A percentile compares a stretch with the other conserved stretches of the same genome.
Evolutionary conservation across 306 rosid genomes (phyloP).

Genomic region (Begonia masoniana): DNA sequence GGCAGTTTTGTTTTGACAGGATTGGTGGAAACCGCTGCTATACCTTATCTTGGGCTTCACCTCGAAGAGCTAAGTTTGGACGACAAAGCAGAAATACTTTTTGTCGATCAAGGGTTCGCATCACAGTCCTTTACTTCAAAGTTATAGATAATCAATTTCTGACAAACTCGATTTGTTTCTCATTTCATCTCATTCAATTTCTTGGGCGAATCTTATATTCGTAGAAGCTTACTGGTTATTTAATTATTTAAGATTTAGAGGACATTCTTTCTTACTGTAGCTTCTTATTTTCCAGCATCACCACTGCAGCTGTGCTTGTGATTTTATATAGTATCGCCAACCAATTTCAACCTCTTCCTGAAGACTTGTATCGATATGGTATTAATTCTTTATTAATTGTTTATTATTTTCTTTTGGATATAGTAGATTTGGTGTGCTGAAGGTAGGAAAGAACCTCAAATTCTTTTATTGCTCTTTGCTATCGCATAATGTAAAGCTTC

Average conservation of each 20-base stretch:
- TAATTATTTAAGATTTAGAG: background rate
- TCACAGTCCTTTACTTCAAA: background rate
- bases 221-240: background rate
- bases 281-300: constrained; percentile 37
- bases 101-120: constrained; percentile 69
- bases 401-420: too few species aligned
- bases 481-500: too few species aligned
- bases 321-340: constrained; percentile 50
- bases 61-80: constrained; percentile 61
- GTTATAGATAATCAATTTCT: too few species aligned
- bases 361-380: constrained; percentile 74
- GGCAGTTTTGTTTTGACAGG: constrained; percentile 99
- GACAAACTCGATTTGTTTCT: too few species aligned
- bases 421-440: too few species aligned
- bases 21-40: constrained; percentile 65
- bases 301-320: constrained; percentile 73
- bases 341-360: constrained; percentile 65
- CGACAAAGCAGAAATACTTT: constrained; percentile 76
- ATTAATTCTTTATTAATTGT: constrained; percentile 11
- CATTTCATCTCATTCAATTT: background rate
- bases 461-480: too few species aligned
- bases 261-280: too few species aligned
- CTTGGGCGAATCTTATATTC: background rate
- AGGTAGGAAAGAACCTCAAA: too few species aligned
- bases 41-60: constrained; percentile 72